These are phyloP conservation scores for Talinum fruticosum DNA, from an alignment of 148 eudicot species.

Conservation along the genomic window DNA sequence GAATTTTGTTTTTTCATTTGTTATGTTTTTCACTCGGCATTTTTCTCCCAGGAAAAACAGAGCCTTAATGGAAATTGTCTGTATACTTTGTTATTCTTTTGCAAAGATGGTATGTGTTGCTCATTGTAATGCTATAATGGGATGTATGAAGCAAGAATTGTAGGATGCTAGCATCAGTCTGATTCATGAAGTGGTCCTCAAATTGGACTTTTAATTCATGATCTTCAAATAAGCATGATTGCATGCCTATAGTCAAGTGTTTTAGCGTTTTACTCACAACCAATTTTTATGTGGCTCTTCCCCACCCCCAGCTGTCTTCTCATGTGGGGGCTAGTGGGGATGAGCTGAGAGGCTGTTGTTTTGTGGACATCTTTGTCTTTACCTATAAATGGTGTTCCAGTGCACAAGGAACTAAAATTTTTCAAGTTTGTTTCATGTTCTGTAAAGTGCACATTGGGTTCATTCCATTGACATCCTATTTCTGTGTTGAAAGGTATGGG, in stretches of 20 bases:
- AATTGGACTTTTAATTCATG: too few species aligned
- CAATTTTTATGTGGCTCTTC: background rate
- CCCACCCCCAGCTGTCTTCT: background rate
- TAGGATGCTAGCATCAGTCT: too few species aligned
- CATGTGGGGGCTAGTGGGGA: background rate
- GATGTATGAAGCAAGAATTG: background rate
- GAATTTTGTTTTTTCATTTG: too few species aligned
- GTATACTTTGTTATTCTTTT: background rate
- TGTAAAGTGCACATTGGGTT: background rate
- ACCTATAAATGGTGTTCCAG: background rate
- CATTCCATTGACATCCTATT: background rate
- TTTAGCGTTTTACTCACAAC: background rate
- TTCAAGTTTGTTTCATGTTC: too few species aligned
- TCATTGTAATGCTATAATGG: background rate
- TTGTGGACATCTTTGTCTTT: background rate
- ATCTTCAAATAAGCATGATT: background rate
- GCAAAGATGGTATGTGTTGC: background rate
- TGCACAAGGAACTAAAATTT: background rate
- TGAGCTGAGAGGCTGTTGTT: background rate
- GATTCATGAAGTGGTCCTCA: too few species aligned
- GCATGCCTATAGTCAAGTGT: background rate
- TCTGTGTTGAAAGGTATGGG: constrained; percentile 65
- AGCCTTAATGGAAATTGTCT: background rate
- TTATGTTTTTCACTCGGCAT: background rate
- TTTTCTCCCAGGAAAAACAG: background rate